phyloP scores from a whole-genome alignment of 129 eudicot species.

The Centella asiatica region DNA sequence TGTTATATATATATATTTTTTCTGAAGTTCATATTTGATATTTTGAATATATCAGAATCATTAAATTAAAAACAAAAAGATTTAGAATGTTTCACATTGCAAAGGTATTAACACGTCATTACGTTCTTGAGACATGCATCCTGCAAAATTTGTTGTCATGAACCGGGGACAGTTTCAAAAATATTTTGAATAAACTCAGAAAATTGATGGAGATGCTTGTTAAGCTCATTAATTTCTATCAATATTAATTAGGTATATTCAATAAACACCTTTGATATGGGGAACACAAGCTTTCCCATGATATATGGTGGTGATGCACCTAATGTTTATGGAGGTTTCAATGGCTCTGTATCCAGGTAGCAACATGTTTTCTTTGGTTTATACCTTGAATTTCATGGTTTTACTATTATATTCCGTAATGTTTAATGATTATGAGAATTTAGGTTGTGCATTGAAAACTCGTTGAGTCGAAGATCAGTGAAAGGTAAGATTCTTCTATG shows the following conservation, averaged over 20 bases:
- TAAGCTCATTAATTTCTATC: too few relatives aligned
- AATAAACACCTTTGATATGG: conserved; percentile 26
- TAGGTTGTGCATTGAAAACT: conserved; percentile 27
- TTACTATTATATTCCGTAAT: neutral
- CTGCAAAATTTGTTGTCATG: too few relatives aligned
- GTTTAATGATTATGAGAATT: neutral
- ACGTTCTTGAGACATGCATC: too few relatives aligned
- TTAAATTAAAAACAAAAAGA: too few relatives aligned
- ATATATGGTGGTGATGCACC: conserved; percentile 43
- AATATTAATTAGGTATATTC: conserved; percentile 32
- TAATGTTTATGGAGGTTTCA: conserved; percentile 24
- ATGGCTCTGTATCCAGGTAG: conserved; percentile 21
- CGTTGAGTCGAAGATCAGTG: conserved; percentile 33
- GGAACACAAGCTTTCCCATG: conserved; percentile 25
- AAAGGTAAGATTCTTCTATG: conserved; percentile 39
- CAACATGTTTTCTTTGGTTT: too few relatives aligned
- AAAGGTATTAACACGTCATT: too few relatives aligned
- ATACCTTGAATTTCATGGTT: too few relatives aligned
- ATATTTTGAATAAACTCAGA: too few relatives aligned
- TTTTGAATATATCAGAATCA: too few relatives aligned
- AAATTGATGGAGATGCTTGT: too few relatives aligned
- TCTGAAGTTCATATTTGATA: neutral
- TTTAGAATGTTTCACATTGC: too few relatives aligned
- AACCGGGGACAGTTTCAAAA: too few relatives aligned
- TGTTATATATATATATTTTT: neutral